Evolutionary conservation across 768 basidiomycete species (phyloP), one percentile per base, ranked within the genome.

Genomic region (Hypholoma fasciculare): DNA sequence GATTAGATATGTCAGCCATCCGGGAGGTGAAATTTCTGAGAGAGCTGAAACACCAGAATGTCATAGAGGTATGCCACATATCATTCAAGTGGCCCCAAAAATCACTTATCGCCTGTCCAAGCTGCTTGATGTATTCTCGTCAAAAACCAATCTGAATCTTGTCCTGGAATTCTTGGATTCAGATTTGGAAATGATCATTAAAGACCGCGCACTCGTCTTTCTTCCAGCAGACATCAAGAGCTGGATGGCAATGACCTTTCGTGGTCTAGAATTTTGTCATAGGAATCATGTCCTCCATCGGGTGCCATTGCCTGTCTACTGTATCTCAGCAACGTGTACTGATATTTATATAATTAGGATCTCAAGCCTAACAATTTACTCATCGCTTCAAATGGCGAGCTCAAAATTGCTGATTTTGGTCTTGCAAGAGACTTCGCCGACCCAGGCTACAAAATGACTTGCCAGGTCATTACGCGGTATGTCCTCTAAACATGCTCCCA

Each of bases 381-480:
- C 67, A 90, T 99, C 59, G 85, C 94, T 0, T 84, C 90, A 0
- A 85, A 93, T 52, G 97, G 97, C 0, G 87, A 92, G 52, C 87
- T 98, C 63, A 99, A 99, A 75, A 84, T 99, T 48, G 97, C 97
- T 12, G 97, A 99, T 84, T 99, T 99, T 71, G 97, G 97, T 82
- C 84, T 99, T 7, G 97, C 97, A 23, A 79, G 97, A 56, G 97
- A 99, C 76, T 96, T 90, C 71, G 93, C 91, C 14, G 97, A 98
- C 66, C 94, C 96, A 23, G 90, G 89, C 3, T 89, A 89, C 68
- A 94, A 94, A 73, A 98, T 99, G 97, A 98, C 97, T 0, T 92
- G 89, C 66, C 95, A 98, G 69, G 96, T 99, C 60, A 98, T 99
- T 74, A 99, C 97, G 16, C 82, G 94, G 94, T 96, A 51, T 53